Percentiles rank a stretch among this genome's conserved stretches.
phyloP scores from a whole-genome alignment of 208 protist species.

The Leishmania aethiopica region DNA sequence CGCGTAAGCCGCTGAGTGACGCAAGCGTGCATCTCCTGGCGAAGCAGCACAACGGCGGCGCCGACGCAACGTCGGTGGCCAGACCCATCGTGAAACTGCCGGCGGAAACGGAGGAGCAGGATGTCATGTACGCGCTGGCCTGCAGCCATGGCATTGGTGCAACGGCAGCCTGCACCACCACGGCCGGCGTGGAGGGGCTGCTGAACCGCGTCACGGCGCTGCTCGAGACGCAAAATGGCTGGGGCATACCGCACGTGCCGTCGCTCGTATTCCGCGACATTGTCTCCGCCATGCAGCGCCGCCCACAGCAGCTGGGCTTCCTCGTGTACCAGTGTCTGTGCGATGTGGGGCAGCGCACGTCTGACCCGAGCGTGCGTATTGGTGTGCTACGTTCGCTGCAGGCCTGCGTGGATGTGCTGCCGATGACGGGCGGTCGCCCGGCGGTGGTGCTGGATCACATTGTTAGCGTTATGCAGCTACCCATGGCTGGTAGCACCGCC shows the following conservation, averaged over 20 bases:
- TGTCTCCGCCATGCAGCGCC: constrained; percentile 54
- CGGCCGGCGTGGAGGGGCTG: constrained; percentile 51
- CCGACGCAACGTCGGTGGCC: constrained; percentile 5
- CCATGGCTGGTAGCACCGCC: constrained; percentile 9
- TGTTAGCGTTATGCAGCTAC: constrained; percentile 24
- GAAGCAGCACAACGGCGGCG: constrained; percentile 17
- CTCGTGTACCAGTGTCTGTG: constrained; percentile 61
- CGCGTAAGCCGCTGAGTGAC: constrained; percentile 30
- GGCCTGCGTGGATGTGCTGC: constrained; percentile 47
- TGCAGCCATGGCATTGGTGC: constrained; percentile 59
- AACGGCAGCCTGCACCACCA: constrained; percentile 59
- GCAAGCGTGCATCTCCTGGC: constrained; percentile 22
- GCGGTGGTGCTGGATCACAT: constrained; percentile 43
- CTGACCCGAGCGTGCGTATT: constrained; percentile 34
- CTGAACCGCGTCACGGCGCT: constrained; percentile 46
- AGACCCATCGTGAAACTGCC: constrained; percentile 43
- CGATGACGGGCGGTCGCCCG: constrained; percentile 68
- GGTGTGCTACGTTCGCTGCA: constrained; percentile 57
- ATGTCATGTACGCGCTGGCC: constrained; percentile 42
- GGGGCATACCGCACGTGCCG: constrained; percentile 43
- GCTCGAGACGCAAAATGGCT: constrained; percentile 53
- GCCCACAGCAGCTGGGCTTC: constrained; percentile 68
- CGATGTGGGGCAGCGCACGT: constrained; percentile 30
- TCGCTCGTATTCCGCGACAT: constrained; percentile 65
- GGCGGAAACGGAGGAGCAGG: constrained; percentile 29